Evolutionary conservation across 2,329 filamentous ascomycete species (phyloP).

Genomic region (Whalleya microplaca): DNA sequence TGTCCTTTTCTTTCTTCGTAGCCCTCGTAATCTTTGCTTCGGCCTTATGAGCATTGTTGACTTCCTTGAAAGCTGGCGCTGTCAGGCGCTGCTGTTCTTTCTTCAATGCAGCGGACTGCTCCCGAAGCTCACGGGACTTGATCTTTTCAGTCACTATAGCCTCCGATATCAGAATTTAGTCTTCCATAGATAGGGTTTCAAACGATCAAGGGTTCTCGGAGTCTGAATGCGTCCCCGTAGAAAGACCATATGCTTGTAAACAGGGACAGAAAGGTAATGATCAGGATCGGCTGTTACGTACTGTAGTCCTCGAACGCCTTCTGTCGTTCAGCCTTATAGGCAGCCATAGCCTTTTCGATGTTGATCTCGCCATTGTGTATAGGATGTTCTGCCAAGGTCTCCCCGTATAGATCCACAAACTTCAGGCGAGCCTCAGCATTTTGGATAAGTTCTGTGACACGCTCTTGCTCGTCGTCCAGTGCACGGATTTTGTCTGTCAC

Average conservation of each 20-base stretch:
- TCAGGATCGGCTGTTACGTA: not conserved
- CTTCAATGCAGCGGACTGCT: constrained; percentile 37
- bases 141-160: constrained; percentile 28
- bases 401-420: constrained; percentile 47
- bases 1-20: constrained; percentile 40
- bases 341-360: constrained; percentile 43
- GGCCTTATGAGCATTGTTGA: constrained; percentile 33
- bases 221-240: no score
- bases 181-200: not conserved
- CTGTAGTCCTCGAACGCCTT: constrained; percentile 40
- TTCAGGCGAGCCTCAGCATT: constrained; percentile 44
- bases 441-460: constrained; percentile 35
- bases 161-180: not conserved
- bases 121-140: constrained; percentile 38
- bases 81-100: constrained; percentile 40
- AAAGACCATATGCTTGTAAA: not conserved
- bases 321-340: constrained; percentile 48
- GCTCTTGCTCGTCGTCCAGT: constrained; percentile 36
- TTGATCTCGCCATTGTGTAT: constrained; percentile 35
- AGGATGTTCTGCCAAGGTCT: constrained; percentile 37
- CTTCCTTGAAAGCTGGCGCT: constrained; percentile 30
- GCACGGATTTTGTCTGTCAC: constrained; percentile 38
- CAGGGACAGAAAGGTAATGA: not conserved
- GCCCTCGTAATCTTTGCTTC: constrained; percentile 33
- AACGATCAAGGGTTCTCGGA: not conserved